Base-by-base conservation (phyloP, 768 basidiomycete species). In the Amyloporia xantha region DNA sequence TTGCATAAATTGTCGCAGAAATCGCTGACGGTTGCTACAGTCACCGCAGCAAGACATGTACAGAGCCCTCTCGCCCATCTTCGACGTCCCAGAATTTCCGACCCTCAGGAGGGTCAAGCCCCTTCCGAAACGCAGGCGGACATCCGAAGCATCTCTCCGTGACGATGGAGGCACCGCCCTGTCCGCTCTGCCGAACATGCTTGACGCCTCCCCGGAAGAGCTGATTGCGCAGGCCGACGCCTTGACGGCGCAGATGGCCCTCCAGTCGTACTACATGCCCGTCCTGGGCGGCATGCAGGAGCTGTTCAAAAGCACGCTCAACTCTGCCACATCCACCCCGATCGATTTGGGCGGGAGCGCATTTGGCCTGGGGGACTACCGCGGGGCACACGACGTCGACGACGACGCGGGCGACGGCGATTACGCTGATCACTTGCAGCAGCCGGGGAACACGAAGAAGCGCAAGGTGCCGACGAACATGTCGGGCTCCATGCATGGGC, bases 381-480 rank as follows among this genome's bases (percentile, higher is more conserved):
- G 62, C 49, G 59, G 57, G 43, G 51, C 55, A 23, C 50, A 40
- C 25, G 46, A 48, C 6, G 49, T 50, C 25, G 75, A 75, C 47
- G 78, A 81, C 40, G 76, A 75, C 54, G 69, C 73, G 25, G 75
- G 68, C 9, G 81, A 79, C 54, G 79, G 73, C 19, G 86, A 85
- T 59, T 82, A 81, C 55, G 59, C 74, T 13, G 84, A 88, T 62
- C 82, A 85, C 57, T 66, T 82, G 25, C 81, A 77, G 52, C 87
- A 88, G 54, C 86, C 82, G 2, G 84, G 83, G 6, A 91, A 91
- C 59, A 85, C 86, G 41, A 91, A 91, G 78, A 91, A 91, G 69
- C 75, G 89, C 41, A 91, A 91, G 63, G 88, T 91, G 2, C 89
- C 90, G 1, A 76, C 79, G 30, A 83, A 86, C 62, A 61, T 69